A percentile compares a stretch with the other conserved stretches of the same genome.
These are phyloP conservation scores for Acorus gramineus DNA, from an alignment of 106 monocot genomes.

Conservation along the genomic window DNA sequence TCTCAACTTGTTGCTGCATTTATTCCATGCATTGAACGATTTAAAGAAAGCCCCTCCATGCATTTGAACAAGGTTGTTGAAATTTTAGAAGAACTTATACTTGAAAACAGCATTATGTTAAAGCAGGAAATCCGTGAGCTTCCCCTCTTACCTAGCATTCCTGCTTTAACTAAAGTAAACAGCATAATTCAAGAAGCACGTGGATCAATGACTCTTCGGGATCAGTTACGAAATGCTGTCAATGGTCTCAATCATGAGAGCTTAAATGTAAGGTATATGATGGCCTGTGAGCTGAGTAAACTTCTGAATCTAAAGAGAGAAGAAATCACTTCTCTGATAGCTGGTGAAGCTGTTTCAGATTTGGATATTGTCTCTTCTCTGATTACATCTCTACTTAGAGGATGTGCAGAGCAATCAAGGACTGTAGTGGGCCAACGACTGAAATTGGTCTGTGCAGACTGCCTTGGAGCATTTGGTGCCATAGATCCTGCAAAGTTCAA, in stretches of 20 bases:
- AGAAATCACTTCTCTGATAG: conserved; percentile 69
- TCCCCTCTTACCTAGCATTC: conserved; percentile 74
- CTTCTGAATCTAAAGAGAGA: conserved; percentile 66
- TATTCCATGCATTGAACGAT: conserved; percentile 75
- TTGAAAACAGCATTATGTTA: conserved; percentile 46
- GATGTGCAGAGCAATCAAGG: conserved; percentile 88
- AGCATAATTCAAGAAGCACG: conserved; percentile 75
- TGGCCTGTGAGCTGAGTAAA: conserved; percentile 87
- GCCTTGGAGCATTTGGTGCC: conserved; percentile 92
- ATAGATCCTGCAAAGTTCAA: conserved; percentile 95
- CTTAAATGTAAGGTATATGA: conserved; percentile 96
- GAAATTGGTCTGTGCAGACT: conserved; percentile 88
- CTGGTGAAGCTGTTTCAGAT: conserved; percentile 59
- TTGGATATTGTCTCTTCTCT: conserved; percentile 75
- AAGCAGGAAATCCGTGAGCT: conserved; percentile 82
- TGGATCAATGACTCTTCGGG: conserved; percentile 77
- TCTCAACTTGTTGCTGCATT: conserved; percentile 93
- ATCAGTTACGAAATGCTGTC: conserved; percentile 70
- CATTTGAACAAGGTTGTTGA: conserved; percentile 62
- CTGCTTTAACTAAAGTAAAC: conserved; percentile 70
- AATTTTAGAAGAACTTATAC: conserved; percentile 66
- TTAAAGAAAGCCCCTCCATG: conserved; percentile 34
- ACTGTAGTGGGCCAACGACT: conserved; percentile 77
- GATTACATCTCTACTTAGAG: conserved; percentile 70
- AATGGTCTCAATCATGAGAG: conserved; percentile 92